Conservation (phyloP, 176 grass and related monocot genomes). For the Zea mays region DNA sequence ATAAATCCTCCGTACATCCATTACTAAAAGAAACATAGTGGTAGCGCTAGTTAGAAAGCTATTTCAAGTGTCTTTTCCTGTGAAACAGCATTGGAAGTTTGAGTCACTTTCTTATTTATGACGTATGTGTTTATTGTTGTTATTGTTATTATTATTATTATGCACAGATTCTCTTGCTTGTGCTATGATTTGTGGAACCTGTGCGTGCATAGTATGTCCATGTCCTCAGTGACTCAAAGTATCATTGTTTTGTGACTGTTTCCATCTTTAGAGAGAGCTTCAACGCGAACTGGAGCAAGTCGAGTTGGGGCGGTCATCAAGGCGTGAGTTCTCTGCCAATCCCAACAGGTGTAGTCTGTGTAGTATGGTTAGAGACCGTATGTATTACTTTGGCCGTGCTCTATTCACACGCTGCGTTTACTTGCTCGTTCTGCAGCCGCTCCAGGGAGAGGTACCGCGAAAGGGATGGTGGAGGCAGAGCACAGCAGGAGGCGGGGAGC, state of each 20-base stretch:
- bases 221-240: background rate
- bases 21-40: background rate
- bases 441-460: constrained; percentile 82
- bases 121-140: background rate
- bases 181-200: background rate
- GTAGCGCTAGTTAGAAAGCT: background rate
- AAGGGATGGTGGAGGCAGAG: constrained; percentile 57
- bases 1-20: background rate
- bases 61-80: background rate
- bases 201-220: background rate
- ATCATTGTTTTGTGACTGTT: background rate
- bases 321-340: constrained; percentile 69
- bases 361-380: background rate
- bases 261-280: constrained; percentile 71
- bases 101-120: background rate
- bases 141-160: too few species aligned
- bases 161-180: background rate
- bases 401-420: constrained; percentile 3
- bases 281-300: constrained; percentile 88
- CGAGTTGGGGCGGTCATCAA: constrained; percentile 74
- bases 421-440: constrained; percentile 41
- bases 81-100: background rate
- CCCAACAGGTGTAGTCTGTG: constrained; percentile 49
- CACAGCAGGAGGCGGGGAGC: constrained; percentile 59
- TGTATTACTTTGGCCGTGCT: background rate